Conservation (phyloP, 2,329 filamentous ascomycete species). For the Chalaropsis ovoidea region DNA sequence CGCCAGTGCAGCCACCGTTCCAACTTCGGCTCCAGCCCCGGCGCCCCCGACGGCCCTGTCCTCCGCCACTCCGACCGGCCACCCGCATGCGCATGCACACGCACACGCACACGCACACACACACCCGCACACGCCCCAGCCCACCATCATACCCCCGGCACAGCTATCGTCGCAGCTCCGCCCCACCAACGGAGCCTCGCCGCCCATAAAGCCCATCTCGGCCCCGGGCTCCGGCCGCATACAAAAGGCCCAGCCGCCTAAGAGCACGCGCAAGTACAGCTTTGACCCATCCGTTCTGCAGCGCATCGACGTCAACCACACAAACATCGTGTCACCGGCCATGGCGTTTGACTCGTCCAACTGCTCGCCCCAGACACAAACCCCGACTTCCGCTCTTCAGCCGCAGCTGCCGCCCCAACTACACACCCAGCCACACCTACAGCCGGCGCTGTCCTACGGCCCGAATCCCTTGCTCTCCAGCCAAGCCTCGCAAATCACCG, state of each 20-base stretch:
- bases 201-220: slow-evolving; percentile 24
- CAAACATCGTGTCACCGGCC: slow-evolving; percentile 38
- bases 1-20: background rate
- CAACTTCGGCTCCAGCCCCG: background rate
- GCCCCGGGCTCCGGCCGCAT: slow-evolving; percentile 36
- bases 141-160: background rate
- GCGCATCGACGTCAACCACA: slow-evolving; percentile 44
- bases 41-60: background rate
- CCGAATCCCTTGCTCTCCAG: background rate
- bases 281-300: slow-evolving; percentile 42
- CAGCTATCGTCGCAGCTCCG: background rate
- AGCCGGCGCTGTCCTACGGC: slow-evolving; percentile 1
- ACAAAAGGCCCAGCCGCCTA: slow-evolving; percentile 37
- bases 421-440: slow-evolving; percentile 27
- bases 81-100: background rate
- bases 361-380: slow-evolving; percentile 27
- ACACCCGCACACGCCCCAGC: background rate
- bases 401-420: slow-evolving; percentile 27
- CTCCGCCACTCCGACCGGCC: background rate
- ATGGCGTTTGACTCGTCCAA: slow-evolving; percentile 26
- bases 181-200: slow-evolving; percentile 28
- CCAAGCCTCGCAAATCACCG: slow-evolving; percentile 23
- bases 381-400: slow-evolving; percentile 26
- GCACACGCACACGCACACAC: no score
- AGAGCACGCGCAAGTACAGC: slow-evolving; percentile 38